phyloP scores from a whole-genome alignment of 1,284 basidiomycete genomes.

The Marasmius oreades region DNA sequence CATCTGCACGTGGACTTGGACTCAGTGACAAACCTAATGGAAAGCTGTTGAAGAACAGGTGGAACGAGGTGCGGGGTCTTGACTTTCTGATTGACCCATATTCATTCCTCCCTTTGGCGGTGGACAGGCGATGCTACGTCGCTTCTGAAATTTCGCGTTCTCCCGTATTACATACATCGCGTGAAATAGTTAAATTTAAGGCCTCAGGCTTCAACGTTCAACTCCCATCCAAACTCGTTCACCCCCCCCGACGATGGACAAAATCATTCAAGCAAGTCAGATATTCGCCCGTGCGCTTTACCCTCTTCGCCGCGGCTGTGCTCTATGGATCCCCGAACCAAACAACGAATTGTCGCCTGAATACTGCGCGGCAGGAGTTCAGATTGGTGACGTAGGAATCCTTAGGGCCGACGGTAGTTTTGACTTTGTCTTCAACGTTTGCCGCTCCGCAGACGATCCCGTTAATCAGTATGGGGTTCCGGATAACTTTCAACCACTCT shows the following conservation, averaged over 20 bases:
- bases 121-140: no score
- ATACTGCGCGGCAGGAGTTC: conserved; percentile 19
- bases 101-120: no score
- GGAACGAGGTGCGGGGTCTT: no score
- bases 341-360: conserved; percentile 15
- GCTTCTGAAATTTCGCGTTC: no score
- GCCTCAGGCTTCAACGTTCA: no score
- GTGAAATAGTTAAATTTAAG: no score
- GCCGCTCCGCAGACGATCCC: conserved; percentile 8
- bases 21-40: no score
- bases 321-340: conserved; percentile 27
- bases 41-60: no score
- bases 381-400: conserved; percentile 24
- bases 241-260: neutral
- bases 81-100: no score
- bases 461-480: conserved; percentile 12
- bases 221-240: neutral
- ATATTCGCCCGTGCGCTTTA: conserved; percentile 4
- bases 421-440: conserved; percentile 19
- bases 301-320: conserved; percentile 21
- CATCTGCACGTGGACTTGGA: no score
- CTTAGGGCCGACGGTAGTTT: conserved; percentile 16
- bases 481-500: conserved; percentile 4
- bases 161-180: no score
- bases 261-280: neutral